Conservation (phyloP, 768 basidiomycete species). For the Rickenella mellea region DNA sequence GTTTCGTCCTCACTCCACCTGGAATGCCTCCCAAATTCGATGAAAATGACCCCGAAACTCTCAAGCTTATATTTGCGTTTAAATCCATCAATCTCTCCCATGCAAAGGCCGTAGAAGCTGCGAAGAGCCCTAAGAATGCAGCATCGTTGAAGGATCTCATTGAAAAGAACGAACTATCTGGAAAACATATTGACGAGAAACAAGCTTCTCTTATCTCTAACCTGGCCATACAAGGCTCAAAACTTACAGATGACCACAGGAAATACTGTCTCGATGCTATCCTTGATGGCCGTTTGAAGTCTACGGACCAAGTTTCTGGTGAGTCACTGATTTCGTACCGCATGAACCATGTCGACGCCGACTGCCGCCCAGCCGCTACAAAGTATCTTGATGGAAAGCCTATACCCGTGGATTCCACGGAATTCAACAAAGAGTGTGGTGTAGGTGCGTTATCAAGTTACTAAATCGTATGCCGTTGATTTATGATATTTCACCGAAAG, state of each 20-base stretch:
- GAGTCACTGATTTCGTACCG: constrained; percentile 15
- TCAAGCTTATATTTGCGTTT: constrained; percentile 45
- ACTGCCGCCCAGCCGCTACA: constrained; percentile 45
- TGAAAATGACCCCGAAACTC: constrained; percentile 26
- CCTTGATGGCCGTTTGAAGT: constrained; percentile 62
- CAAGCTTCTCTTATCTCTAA: constrained; percentile 61
- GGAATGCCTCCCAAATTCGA: constrained; percentile 23
- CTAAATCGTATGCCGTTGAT: not conserved
- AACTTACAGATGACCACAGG: constrained; percentile 49
- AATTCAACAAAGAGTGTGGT: constrained; percentile 76
- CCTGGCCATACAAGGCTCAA: constrained; percentile 53
- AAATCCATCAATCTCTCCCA: constrained; percentile 68
- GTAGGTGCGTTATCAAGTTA: constrained; percentile 52
- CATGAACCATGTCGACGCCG: not conserved
- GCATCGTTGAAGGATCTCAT: constrained; percentile 61
- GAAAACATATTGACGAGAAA: constrained; percentile 60
- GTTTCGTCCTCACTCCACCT: too few relatives aligned
- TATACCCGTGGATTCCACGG: constrained; percentile 51
- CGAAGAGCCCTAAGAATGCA: constrained; percentile 73
- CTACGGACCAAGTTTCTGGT: constrained; percentile 84
- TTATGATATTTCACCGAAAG: constrained; percentile 28
- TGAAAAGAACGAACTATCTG: constrained; percentile 38
- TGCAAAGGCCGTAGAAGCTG: constrained; percentile 73
- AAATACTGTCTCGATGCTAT: constrained; percentile 61
- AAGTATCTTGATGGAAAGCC: constrained; percentile 62